Conservation (phyloP, 768 basidiomycete genomes). For the Mycena albidolilacea region DNA sequence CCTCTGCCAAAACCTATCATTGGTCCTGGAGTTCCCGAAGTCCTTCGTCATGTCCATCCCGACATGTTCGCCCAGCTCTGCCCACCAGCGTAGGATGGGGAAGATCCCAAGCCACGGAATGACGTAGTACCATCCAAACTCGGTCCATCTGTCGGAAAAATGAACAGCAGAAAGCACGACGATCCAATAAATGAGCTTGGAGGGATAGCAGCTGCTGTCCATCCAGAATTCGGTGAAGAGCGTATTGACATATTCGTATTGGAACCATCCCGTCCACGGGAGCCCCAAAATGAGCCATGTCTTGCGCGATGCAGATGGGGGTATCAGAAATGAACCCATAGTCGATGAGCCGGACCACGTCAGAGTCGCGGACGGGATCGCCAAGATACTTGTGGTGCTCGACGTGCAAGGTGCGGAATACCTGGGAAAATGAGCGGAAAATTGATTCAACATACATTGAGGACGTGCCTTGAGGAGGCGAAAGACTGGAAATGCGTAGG, state of each 20-base stretch:
- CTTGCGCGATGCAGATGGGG: conserved; percentile 11
- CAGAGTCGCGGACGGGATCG: conserved; percentile 23
- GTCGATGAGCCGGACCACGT: conserved; percentile 24
- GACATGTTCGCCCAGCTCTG: conserved; percentile 27
- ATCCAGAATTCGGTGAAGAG: conserved; percentile 27
- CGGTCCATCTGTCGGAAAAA: conserved; percentile 11
- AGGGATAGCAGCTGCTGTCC: conserved; percentile 21
- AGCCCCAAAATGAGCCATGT: conserved; percentile 28
- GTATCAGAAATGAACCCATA: conserved; percentile 25
- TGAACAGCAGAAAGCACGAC: conserved; percentile 6
- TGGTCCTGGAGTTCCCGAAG: conserved; percentile 25
- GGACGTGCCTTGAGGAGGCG: conserved; percentile 25
- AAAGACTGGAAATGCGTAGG: conserved; percentile 26
- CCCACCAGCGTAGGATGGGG: conserved; percentile 24
- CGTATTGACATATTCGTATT: conserved; percentile 23
- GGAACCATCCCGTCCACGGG: conserved; percentile 22
- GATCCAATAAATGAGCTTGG: conserved; percentile 19
- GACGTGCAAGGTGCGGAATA: conserved; percentile 26
- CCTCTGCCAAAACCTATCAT: conserved; percentile 21
- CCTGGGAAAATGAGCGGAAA: neutral
- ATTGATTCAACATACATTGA: neutral
- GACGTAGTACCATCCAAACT: conserved; percentile 24
- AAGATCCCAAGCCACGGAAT: conserved; percentile 20
- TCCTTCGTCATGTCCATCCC: conserved; percentile 20
- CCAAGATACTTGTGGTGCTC: conserved; percentile 28